Evolutionary conservation across 169 alveolate genomes (phyloP), one percentile per base, ranked within the genome.

Genomic region (Cryptosporidium viatorum): DNA sequence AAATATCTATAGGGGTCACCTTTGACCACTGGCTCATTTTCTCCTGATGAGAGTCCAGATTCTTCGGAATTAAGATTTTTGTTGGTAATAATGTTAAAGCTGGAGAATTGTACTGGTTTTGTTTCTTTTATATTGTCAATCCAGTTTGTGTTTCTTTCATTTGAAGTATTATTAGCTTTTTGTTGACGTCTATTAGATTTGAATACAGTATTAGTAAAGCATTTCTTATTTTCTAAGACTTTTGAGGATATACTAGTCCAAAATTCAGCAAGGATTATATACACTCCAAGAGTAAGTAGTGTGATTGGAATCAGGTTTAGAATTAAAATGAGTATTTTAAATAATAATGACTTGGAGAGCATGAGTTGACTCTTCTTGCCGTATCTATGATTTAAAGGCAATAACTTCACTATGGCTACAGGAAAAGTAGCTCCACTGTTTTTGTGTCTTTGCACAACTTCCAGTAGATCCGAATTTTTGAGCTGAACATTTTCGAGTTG

Each of bases 1-100:
- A 80, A 80, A 52, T 80, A 80, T 43, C 59, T 80, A 12, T 59
- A 41, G n/a, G 89, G 73, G 48, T 80, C 89, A 41, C 62, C 74
- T 12, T 62, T 59, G 31, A 21, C 43, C n/a, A 59, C 21, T 10
- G 35, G 35, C 29, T 73, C 48, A 48, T 48, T 73, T 37, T 52
- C 86, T 14, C 41, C 37, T 9, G 37, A 31, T 21, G 86, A 73
- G 21, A 39, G 16, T 52, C 59, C 59, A 4, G 86, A 73, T 35
- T 73, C 71, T 37, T 67, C 73, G 14, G 73, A 67, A 33, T 37
- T 67, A 9, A 67, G 73, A 8, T 33, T 29, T 67, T 33, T n/a
- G 9, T 8, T 67, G 33, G 73, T 37, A 21, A 67, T 23, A 12
- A 67, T 67, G 29, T 67, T n/a, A 21, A 67, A 67, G 31, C 23